phyloP scores from a whole-genome alignment of 2,329 filamentous ascomycete species.

The Colletotrichum simmondsii region DNA sequence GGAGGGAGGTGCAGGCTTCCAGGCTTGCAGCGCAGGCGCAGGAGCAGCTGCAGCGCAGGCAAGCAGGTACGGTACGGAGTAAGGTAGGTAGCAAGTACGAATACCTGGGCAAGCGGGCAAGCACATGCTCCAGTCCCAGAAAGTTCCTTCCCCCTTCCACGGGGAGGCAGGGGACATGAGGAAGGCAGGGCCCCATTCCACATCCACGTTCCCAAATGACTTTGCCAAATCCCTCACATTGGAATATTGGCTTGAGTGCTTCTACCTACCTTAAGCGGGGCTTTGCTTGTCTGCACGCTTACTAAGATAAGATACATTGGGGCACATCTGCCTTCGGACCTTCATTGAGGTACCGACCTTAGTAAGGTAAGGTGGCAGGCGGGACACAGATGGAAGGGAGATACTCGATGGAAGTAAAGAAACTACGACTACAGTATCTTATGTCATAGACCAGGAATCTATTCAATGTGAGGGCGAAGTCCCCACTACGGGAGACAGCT shows the following conservation, averaged over 20 bases:
- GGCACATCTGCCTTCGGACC: too few species aligned
- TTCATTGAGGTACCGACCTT: not conserved
- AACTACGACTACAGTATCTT: not conserved
- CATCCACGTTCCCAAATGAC: not conserved
- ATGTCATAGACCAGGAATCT: not conserved
- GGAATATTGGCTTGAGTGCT: not conserved
- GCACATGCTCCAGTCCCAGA: constrained; percentile 15
- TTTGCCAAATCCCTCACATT: constrained; percentile 7
- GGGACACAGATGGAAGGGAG: not conserved
- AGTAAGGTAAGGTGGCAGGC: not conserved
- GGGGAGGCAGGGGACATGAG: constrained; percentile 15
- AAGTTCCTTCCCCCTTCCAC: constrained; percentile 15
- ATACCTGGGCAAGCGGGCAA: not conserved
- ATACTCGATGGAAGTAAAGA: not conserved
- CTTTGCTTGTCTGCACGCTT: not conserved
- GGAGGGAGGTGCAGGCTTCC: not conserved
- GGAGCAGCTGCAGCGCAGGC: not conserved
- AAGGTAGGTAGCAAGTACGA: not conserved
- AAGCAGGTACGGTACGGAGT: not conserved
- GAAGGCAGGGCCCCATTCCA: not conserved
- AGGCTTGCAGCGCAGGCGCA: not conserved
- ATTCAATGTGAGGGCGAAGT: not conserved
- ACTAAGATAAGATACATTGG: constrained; percentile 7
- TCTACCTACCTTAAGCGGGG: constrained; percentile 10
- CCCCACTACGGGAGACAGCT: constrained; percentile 13